Conservation (phyloP, 192 early-diverging fungal genomes). For the Chytriomyces sp. region DNA sequence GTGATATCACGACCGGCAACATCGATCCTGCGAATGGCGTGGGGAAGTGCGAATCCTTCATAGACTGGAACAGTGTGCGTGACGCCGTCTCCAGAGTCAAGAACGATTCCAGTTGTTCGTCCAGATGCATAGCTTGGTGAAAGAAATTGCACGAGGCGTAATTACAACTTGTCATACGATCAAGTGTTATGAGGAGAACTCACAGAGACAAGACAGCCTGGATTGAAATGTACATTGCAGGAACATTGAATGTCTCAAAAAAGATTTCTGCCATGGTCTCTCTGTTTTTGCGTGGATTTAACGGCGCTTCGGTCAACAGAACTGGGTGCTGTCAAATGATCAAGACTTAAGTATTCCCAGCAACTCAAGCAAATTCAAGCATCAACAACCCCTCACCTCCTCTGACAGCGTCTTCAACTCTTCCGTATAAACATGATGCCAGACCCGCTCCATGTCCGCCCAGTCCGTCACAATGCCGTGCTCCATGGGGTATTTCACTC, state of each 20-base stretch:
- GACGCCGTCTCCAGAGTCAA: constrained; percentile 96
- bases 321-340: constrained; percentile 81
- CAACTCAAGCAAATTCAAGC: neutral
- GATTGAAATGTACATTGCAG: constrained; percentile 94
- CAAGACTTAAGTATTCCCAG: neutral
- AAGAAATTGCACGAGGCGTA: neutral
- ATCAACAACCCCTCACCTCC: constrained; percentile 64
- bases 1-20: constrained; percentile 95
- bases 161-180: no score
- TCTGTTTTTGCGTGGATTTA: constrained; percentile 91
- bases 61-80: constrained; percentile 94
- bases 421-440: constrained; percentile 96
- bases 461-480: constrained; percentile 97
- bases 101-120: constrained; percentile 94
- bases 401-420: constrained; percentile 95
- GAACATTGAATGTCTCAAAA: constrained; percentile 99
- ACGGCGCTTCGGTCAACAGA: constrained; percentile 93
- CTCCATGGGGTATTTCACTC: constrained; percentile 94
- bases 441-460: constrained; percentile 99
- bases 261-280: constrained; percentile 95
- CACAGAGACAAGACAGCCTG: constrained; percentile 96
- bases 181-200: constrained; percentile 21
- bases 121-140: constrained; percentile 86
- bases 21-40: constrained; percentile 92
- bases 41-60: constrained; percentile 94